These are phyloP conservation scores for Blastobotrys raffinosifermentans DNA, from an alignment of 1,139 yeast species.

Conservation along the genomic window DNA sequence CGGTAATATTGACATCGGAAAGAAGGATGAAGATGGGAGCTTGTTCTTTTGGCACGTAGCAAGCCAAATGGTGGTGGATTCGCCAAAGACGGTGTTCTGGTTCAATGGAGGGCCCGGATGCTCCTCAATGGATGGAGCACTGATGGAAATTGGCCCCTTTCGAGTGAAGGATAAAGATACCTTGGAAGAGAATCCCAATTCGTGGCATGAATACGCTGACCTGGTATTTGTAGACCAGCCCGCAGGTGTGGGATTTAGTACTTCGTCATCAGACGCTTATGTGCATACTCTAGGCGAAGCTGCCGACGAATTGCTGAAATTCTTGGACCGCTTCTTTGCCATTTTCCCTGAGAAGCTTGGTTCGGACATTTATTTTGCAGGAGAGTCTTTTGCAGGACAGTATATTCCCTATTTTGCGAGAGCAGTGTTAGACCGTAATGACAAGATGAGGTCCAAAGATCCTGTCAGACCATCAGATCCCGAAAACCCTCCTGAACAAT, in stretches of 20 bases:
- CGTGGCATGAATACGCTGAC: conserved; percentile 82
- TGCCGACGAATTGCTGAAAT: conserved; percentile 55
- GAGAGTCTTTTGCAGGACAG: conserved; percentile 97
- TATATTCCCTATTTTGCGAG: conserved; percentile 84
- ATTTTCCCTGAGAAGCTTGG: conserved; percentile 66
- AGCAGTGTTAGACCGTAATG: conserved; percentile 49
- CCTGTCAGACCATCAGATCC: conserved; percentile 12
- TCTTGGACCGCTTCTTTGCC: conserved; percentile 60
- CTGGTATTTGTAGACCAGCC: conserved; percentile 91
- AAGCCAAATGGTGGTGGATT: conserved; percentile 27
- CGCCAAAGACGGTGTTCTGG: conserved; percentile 50
- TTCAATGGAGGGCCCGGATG: conserved; percentile 89
- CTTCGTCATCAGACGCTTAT: conserved; percentile 42
- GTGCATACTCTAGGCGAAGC: conserved; percentile 52
- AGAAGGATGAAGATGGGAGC: conserved; percentile 49
- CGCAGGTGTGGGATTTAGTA: conserved; percentile 87
- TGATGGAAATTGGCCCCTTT: conserved; percentile 89
- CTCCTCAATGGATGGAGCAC: conserved; percentile 95
- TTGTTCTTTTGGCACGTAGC: conserved; percentile 70
- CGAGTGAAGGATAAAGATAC: conserved; percentile 47
- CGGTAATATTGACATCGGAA: conserved; percentile 55
- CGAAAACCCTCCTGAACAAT: conserved; percentile 3
- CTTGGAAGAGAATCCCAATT: conserved; percentile 54
- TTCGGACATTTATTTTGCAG: conserved; percentile 74
- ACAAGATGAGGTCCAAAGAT: conserved; percentile 24